These are phyloP conservation scores for Marchantia paleacea DNA, from an alignment of 225 moss, liverwort and hornwort genomes.

Conservation along the genomic window DNA sequence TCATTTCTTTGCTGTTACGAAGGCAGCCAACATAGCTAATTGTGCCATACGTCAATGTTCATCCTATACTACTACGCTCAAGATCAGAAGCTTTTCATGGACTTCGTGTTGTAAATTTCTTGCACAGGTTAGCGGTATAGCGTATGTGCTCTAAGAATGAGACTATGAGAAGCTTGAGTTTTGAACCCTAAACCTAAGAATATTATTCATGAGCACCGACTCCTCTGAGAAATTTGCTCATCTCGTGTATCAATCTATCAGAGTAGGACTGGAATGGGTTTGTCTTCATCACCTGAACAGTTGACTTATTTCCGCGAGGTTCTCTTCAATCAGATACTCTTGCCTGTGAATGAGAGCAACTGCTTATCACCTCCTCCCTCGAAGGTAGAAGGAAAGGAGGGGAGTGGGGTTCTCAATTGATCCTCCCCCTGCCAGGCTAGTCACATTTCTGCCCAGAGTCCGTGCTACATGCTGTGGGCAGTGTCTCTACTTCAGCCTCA, in stretches of 20 bases:
- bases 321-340: neutral
- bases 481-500: neutral
- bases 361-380: neutral
- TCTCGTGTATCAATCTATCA: conserved; percentile 7
- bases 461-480: neutral
- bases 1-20: neutral
- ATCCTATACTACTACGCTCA: conserved; percentile 3
- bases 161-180: conserved; percentile 6
- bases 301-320: neutral
- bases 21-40: conserved; percentile 4
- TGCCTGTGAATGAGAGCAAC: neutral
- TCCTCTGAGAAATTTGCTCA: conserved; percentile 8
- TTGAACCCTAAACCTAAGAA: conserved; percentile 1
- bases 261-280: conserved; percentile 11
- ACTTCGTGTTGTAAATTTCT: conserved; percentile 18
- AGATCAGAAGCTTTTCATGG: conserved; percentile 6
- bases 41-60: conserved; percentile 11
- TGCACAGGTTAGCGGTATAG: conserved; percentile 2
- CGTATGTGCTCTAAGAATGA: conserved; percentile 9
- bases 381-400: too few relatives aligned
- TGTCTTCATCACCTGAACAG: neutral
- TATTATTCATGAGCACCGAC: conserved; percentile 8
- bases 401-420: neutral
- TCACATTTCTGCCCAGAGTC: neutral
- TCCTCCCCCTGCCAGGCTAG: neutral